Conservation (phyloP, 2,329 filamentous ascomycete species). For the Aureobasidium lini region DNA sequence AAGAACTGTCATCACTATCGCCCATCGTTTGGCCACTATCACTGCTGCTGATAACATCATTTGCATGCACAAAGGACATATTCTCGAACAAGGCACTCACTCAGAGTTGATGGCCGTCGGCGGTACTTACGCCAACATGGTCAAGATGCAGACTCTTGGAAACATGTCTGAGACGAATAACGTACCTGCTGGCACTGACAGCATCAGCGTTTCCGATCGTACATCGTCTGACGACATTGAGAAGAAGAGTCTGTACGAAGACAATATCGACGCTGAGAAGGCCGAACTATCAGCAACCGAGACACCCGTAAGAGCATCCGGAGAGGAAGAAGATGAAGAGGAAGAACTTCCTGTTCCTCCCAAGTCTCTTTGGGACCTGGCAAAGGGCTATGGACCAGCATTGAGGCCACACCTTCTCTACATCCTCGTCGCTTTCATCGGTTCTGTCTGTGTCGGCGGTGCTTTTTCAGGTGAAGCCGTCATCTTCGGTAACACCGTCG, state of each 20-base stretch:
- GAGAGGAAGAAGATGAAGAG: constrained; percentile 18
- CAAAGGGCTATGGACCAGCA: constrained; percentile 31
- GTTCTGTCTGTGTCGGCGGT: constrained; percentile 46
- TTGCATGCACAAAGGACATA: constrained; percentile 41
- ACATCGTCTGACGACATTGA: neutral
- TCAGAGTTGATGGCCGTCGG: constrained; percentile 34
- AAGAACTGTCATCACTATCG: constrained; percentile 38
- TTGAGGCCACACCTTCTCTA: constrained; percentile 37
- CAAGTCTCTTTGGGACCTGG: constrained; percentile 26
- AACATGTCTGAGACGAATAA: neutral
- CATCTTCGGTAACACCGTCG: constrained; percentile 55
- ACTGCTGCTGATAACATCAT: constrained; percentile 36
- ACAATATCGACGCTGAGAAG: constrained; percentile 1
- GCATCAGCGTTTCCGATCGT: constrained; percentile 4
- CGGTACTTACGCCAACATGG: constrained; percentile 41
- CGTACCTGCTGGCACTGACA: neutral
- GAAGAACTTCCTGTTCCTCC: constrained; percentile 17
- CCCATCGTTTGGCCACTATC: constrained; percentile 36
- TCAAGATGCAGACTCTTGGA: constrained; percentile 37
- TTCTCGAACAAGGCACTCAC: constrained; percentile 43
- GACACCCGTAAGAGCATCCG: constrained; percentile 10
- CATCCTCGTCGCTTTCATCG: constrained; percentile 19
- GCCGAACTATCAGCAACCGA: neutral
- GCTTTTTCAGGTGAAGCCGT: constrained; percentile 52
- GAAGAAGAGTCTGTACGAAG: constrained; percentile 5